Evolutionary conservation across 768 basidiomycete genomes (phyloP), one percentile per base, ranked within the genome.

Genomic region (Infundibulicybe gibba): DNA sequence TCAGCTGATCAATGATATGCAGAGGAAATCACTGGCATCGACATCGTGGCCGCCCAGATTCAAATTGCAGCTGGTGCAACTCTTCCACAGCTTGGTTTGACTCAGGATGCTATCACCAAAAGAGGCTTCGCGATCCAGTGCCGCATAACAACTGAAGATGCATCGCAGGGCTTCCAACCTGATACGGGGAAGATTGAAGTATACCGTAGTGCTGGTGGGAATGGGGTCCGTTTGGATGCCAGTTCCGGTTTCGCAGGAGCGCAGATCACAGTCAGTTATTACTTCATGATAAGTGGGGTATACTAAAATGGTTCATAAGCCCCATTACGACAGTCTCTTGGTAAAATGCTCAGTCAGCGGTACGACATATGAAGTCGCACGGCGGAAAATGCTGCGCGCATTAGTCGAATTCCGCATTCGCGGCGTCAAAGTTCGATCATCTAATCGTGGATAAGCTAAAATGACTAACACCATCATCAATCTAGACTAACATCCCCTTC

Each of bases 21-120:
- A 94, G 97, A 98, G 88, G 94, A 97, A 63, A 99, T 99, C 60
- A 98, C 97, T 50, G 97, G 97, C 43, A 94, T 98, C 65, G 97
- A 99, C 62, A 95, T 99, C 53, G 94, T 98, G 34, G 97, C 97
- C 45, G 97, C 97, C 15, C 97, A 98, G 68, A 98, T 99, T 55
- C 97, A 98, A 71, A 97, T 99, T 58, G 95, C 95, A n/a, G 97
- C 94, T 43, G 97, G 97, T 44, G 97, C 94, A 5, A 90, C 94
- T 39, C 82, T 98, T 38, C 85, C 92, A 8, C 93, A 97, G 63
- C 86, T 98, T 51, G 97, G 97, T 47, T 75, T 99, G 43, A 91
- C 90, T 3, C 97, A 98, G 67, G 94, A 98, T 21, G 88, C 92
- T 44, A 93, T 99, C 64, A 86, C 85, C 50, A 93, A 91, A 68